phyloP scores from a whole-genome alignment of 2,329 filamentous ascomycete species.

The Dactylella cylindrospora region DNA sequence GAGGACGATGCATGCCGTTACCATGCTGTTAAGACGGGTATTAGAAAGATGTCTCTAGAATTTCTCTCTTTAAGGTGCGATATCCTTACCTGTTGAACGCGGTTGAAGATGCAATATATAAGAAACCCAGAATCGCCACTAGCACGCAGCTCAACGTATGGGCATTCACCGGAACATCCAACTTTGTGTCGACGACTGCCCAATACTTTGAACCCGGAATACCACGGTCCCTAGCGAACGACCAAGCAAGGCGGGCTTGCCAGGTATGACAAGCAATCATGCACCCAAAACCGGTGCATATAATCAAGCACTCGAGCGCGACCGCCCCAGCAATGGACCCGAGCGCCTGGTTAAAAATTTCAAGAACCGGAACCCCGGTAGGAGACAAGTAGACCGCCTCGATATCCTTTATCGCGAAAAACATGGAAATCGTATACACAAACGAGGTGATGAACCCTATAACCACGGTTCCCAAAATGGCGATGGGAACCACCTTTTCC shows the following conservation, averaged over 20 bases:
- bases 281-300: constrained; percentile 55
- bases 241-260: constrained; percentile 53
- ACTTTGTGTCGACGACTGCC: constrained; percentile 51
- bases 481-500: constrained; percentile 48
- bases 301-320: constrained; percentile 53
- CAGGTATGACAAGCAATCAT: constrained; percentile 51
- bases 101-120: constrained; percentile 55
- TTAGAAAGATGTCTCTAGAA: constrained; percentile 5
- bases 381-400: constrained; percentile 53
- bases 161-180: constrained; percentile 53
- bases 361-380: constrained; percentile 55
- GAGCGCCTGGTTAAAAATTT: constrained; percentile 56
- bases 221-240: constrained; percentile 55
- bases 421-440: constrained; percentile 58
- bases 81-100: constrained; percentile 53
- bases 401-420: constrained; percentile 59
- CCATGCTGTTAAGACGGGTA: constrained; percentile 47
- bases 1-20: constrained; percentile 48
- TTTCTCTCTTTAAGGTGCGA: neutral
- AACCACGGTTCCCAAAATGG: constrained; percentile 54
- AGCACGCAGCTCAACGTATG: constrained; percentile 51
- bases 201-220: constrained; percentile 53
- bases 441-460: constrained; percentile 59
- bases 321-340: constrained; percentile 54
- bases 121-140: constrained; percentile 53